Conservation (phyloP, 306 rosid species). For the Abrus pulchellus region DNA sequence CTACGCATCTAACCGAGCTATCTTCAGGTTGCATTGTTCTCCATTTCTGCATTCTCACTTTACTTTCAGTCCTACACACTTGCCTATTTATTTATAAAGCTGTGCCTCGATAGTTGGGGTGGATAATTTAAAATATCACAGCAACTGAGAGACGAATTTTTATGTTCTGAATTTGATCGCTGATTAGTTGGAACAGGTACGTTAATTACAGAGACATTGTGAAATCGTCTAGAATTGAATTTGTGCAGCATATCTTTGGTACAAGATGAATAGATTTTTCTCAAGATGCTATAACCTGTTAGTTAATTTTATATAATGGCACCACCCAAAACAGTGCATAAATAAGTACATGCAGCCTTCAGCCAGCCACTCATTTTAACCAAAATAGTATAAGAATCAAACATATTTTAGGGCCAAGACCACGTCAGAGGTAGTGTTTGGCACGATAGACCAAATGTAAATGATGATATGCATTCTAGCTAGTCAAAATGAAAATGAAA, state of each 20-base stretch:
- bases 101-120: not conserved
- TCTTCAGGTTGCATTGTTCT: not conserved
- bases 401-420: not conserved
- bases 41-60: too few relatives aligned
- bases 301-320: not conserved
- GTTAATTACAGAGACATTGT: not conserved
- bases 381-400: not conserved
- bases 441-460: not conserved
- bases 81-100: too few relatives aligned
- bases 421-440: not conserved
- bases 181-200: not conserved
- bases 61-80: too few relatives aligned
- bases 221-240: not conserved
- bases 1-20: not conserved
- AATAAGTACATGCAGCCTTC: not conserved
- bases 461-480: too few relatives aligned
- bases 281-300: not conserved
- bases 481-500: not conserved
- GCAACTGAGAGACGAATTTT: conserved; percentile 8
- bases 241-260: not conserved
- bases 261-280: not conserved
- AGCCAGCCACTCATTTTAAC: not conserved
- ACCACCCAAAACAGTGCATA: not conserved
- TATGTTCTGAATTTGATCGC: too few relatives aligned
- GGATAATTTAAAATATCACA: not conserved